These are phyloP conservation scores for Fraxinus angustifolia DNA, from an alignment of 305 asterid genomes.

Conservation along the genomic window DNA sequence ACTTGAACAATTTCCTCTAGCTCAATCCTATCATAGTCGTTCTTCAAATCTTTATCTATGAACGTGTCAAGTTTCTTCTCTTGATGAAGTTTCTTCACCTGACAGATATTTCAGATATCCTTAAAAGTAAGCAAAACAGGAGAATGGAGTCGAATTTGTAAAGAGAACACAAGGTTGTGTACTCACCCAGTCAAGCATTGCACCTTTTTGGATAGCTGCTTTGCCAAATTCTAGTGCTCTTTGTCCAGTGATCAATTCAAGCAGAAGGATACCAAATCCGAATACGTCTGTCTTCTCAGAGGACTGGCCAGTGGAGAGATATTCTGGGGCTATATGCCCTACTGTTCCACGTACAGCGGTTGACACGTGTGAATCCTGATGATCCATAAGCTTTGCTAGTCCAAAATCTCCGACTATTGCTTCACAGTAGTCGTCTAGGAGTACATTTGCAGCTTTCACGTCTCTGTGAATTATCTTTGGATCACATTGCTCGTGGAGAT, in stretches of 20 bases:
- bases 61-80: slow-evolving; percentile 22
- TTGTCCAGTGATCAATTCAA: slow-evolving; percentile 22
- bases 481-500: slow-evolving; percentile 27
- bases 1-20: slow-evolving; percentile 29
- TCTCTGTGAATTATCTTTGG: slow-evolving; percentile 29
- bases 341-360: slow-evolving; percentile 27
- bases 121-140: background rate
- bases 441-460: slow-evolving; percentile 27
- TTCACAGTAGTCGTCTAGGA: slow-evolving; percentile 24
- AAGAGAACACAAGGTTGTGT: background rate
- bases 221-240: slow-evolving; percentile 26
- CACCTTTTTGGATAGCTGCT: slow-evolving; percentile 25
- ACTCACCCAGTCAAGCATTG: slow-evolving; percentile 26
- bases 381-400: slow-evolving; percentile 25
- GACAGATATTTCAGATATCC: background rate
- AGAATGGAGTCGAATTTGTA: background rate
- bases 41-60: slow-evolving; percentile 22
- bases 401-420: slow-evolving; percentile 28
- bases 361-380: slow-evolving; percentile 24
- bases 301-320: slow-evolving; percentile 28
- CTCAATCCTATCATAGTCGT: slow-evolving; percentile 21
- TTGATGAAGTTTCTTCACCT: slow-evolving; percentile 25
- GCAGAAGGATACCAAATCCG: slow-evolving; percentile 27
- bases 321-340: slow-evolving; percentile 27
- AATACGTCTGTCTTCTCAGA: slow-evolving; percentile 26